Base-by-base conservation (phyloP, 2,329 filamentous ascomycete genomes). In the Dichotomopilus funicola region DNA sequence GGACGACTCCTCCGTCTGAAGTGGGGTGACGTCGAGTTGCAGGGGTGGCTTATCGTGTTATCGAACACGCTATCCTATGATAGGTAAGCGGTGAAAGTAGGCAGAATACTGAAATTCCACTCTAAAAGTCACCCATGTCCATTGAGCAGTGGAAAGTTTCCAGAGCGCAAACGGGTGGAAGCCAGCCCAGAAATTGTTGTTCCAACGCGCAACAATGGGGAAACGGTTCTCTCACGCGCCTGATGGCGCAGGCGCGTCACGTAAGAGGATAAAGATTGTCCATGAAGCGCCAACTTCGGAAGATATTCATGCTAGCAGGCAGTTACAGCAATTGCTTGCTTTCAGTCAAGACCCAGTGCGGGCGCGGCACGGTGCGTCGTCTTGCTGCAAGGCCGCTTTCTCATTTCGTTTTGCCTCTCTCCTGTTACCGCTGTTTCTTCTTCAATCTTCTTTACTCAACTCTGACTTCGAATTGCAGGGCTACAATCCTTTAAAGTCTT, bases 281-380 rank as follows among this genome's bases (percentile, higher is more conserved):
- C 78, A 82, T 60, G 78, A 83, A 56, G 69, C 76, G 1, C 79
- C 81, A 11, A 78, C 81, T 2, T 79, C 78, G 9, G 83, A 86
- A 61, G 80, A 86, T 40, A 76, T 89, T 47, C 72, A 76, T 49
- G 82, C 82, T 40, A 78, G 79, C 60, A 78, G 82, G 51, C 87
- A 94, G 66, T 75, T 94, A 57, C 80, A 80, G 65, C 78, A 83
- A 58, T 75, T 90, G 45, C 77, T 94, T 42, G 72, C 77, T 54
- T 91, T 91, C 66, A 78, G 87, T 62, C 87, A 90, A 70, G 85
- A 90, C 68, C 72, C 83, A 68, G 73, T 76, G 65, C 76, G 82
- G 70, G 78, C 86, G 65, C 81, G 86, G 68, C 87, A 87, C 71
- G 86, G 80, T 81, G 71, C 49, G 72, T 67, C 13, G 11, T 9